phyloP scores from a whole-genome alignment of 495 filamentous ascomycete genomes.

The Talaromyces ruber region DNA sequence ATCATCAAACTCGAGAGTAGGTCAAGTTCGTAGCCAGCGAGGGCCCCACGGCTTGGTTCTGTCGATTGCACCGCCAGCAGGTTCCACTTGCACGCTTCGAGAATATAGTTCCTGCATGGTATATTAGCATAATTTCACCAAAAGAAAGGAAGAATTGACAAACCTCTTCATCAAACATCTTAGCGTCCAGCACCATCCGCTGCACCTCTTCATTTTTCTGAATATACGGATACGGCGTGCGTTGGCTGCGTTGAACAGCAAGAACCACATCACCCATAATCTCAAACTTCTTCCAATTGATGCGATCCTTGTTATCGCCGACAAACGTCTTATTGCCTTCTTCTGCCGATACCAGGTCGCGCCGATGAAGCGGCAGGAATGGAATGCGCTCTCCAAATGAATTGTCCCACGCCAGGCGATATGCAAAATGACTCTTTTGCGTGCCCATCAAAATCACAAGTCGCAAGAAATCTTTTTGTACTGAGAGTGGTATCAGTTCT shows the following conservation, averaged over 20 bases:
- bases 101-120: constrained; percentile 31
- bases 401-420: constrained; percentile 94
- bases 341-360: constrained; percentile 85
- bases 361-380: constrained; percentile 82
- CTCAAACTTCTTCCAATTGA: constrained; percentile 99
- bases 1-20: neutral
- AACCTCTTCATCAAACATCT: constrained; percentile 43
- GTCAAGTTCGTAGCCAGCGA: constrained; percentile 22
- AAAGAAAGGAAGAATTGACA: constrained; percentile 6
- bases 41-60: constrained; percentile 32
- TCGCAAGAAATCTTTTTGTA: constrained; percentile 75
- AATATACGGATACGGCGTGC: constrained; percentile 68
- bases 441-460: constrained; percentile 89
- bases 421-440: constrained; percentile 84
- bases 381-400: constrained; percentile 83
- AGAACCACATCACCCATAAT: constrained; percentile 88
- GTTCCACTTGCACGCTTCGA: constrained; percentile 37
- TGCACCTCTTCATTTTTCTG: constrained; percentile 54
- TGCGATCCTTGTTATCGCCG: constrained; percentile 59
- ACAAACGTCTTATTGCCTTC: constrained; percentile 88
- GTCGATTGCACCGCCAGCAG: constrained; percentile 28
- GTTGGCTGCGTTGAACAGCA: constrained; percentile 84
- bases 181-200: constrained; percentile 65
- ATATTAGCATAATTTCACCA: neutral
- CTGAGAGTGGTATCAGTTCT: constrained; percentile 59